Base-by-base conservation (phyloP, 805 yeast species). In the Candida berthetii region DNA sequence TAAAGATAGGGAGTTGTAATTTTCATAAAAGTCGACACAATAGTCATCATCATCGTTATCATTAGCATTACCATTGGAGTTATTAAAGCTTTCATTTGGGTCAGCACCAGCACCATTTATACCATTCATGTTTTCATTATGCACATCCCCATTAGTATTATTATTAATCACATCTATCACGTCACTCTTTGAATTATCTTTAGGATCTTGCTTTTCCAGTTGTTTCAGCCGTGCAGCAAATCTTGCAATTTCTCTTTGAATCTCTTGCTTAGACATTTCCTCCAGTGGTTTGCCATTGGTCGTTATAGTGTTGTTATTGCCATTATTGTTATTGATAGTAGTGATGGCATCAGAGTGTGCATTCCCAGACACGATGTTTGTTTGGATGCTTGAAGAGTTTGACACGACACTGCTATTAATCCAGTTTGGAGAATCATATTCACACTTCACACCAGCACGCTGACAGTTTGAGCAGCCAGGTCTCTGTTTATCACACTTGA, bases 1-100 rank as follows among this genome's bases (percentile, higher is more conserved):
- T 18, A 50, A 11, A 7, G 51, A 35, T 2, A 50, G 33, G 1
- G 52, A 28, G 42, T 43, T 40, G 42, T 49, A 39, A 16, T 29
- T 19, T 31, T 47, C 39, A 44, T 24, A 39, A 45, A 57, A 45
- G 33, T 43, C 45, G 3, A 56, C 44, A 5, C 5, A 20, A 20
- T 39, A 28, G 2, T 36, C 36, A 19, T 39, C 15, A 29, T 35
- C 24, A 35, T 27, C n/a, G n/a, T 15, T 10, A 27, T 20, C 7
- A 33, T 33, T 8, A 10, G 11, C n/a, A 27, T 22, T 22, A 22
- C 8, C 8, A 22, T 22, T 22, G 24, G 8, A 10, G 8, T 13
- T 27, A 27, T 27, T 27, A 27, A 6, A 7, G 9, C 9, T 7
- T 22, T 22, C 9, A 22, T 22, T 22, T 22, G 25, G 8, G 25